Conservation (phyloP, 1,284 basidiomycete genomes). For the Abortiporus biennis region DNA sequence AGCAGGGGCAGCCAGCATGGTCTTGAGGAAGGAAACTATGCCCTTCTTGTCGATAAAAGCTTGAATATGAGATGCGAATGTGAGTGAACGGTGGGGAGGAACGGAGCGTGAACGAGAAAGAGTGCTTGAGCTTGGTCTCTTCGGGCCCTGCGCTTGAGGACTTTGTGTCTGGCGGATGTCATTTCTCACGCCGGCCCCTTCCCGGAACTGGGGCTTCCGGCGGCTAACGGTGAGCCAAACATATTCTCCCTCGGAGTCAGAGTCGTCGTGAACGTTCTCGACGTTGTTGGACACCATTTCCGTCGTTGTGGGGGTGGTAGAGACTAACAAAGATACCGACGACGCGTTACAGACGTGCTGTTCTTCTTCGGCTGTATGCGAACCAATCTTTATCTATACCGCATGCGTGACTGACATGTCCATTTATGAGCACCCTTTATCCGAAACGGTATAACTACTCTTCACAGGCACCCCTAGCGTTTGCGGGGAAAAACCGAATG, state of each 20-base stretch:
- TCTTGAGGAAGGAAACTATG: slow-evolving; percentile 16
- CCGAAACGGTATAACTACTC: neutral
- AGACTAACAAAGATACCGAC: neutral
- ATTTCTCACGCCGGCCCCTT: slow-evolving; percentile 9
- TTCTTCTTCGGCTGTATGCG: slow-evolving; percentile 9
- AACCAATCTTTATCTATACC: neutral
- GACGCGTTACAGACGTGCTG: slow-evolving; percentile 1
- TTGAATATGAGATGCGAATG: slow-evolving; percentile 13
- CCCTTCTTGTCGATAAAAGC: slow-evolving; percentile 11
- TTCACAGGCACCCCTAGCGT: neutral
- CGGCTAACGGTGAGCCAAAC: slow-evolving; percentile 23
- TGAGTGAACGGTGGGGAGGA: slow-evolving; percentile 22
- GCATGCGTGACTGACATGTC: too few relatives aligned
- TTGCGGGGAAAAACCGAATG: too few relatives aligned
- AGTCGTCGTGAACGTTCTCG: slow-evolving; percentile 17
- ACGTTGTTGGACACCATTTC: slow-evolving; percentile 12
- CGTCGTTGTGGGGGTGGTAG: neutral
- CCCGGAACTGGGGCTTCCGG: slow-evolving; percentile 17
- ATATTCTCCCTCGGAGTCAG: slow-evolving; percentile 23
- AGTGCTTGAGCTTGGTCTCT: slow-evolving; percentile 17
- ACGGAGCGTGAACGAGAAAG: slow-evolving; percentile 23
- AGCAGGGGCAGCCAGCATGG: slow-evolving; percentile 53
- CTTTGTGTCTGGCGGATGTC: slow-evolving; percentile 13
- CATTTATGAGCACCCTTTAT: neutral
- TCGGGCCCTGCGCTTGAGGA: slow-evolving; percentile 17